Base-by-base conservation (phyloP, 805 yeast genomes). In the Wickerhamiella allomyrinae region DNA sequence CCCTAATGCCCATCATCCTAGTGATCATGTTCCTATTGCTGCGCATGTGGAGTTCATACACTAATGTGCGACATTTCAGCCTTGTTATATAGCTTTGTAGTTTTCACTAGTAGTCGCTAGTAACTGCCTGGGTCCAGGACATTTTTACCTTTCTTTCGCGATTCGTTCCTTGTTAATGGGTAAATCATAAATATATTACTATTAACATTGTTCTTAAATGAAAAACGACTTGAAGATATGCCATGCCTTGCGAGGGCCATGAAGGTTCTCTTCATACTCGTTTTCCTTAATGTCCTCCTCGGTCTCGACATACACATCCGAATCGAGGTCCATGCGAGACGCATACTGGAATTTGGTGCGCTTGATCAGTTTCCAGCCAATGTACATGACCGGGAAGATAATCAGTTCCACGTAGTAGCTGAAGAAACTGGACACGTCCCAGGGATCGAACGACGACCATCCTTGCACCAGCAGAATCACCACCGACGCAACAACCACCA, bases 1-100 rank as follows among this genome's bases (percentile, higher is more conserved):
- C 61, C 99, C 99, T 17, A 84, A 84, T 57, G 84, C 86, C 19
- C 83, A 86, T 58, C 81, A 79, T 65, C 95, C 97, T 20, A 83
- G 94, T 39, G 97, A 89, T 61, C 97, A 89, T 63, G 73, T 89
- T 54, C 87, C 95, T n/a, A 65, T 89, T 47, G 72, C 85, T 43
- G 70, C 87, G 15, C 76, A 78, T 58, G 79, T 89, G 55, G 83
- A 77, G 54, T 74, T 86, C 56, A 74, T 8, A 38, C 25, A 15
- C 9, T 23, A 24, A 21, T 7, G 22, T 24, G 31, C n/a, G n/a
- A n/a, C n/a, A n/a, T n/a, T n/a, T n/a, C n/a, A n/a, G n/a, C n/a
- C n/a, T n/a, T n/a, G n/a, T n/a, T n/a, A n/a, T n/a, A n/a, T n/a
- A n/a, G n/a, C n/a, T n/a, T n/a, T n/a, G n/a, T n/a, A n/a, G n/a